Conservation (phyloP, 2,329 filamentous ascomycete species). For the Pseudofabraea citricarpa region DNA sequence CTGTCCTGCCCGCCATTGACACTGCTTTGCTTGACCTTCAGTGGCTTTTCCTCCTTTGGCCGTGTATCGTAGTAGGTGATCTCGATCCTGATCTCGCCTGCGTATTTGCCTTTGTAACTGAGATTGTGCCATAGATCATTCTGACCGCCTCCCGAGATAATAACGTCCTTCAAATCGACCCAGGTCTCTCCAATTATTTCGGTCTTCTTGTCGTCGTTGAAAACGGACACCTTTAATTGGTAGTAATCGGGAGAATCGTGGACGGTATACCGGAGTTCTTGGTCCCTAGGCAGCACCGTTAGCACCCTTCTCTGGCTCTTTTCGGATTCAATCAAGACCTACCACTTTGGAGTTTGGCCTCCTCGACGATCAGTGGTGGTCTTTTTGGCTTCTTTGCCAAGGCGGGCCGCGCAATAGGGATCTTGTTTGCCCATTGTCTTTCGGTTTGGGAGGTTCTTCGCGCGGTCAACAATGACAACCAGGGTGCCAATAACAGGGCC, state of each 20-base stretch:
- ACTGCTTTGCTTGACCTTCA: slow-evolving; percentile 39
- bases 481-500: slow-evolving; percentile 91
- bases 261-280: slow-evolving; percentile 92
- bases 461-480: slow-evolving; percentile 86
- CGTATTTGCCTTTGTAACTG: slow-evolving; percentile 88
- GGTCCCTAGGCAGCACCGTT: slow-evolving; percentile 63
- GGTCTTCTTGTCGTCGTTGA: slow-evolving; percentile 98
- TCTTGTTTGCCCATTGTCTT: slow-evolving; percentile 99
- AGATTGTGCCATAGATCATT: slow-evolving; percentile 89
- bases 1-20: slow-evolving; percentile 28
- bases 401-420: slow-evolving; percentile 87
- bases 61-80: slow-evolving; percentile 93
- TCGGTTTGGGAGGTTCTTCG: slow-evolving; percentile 93
- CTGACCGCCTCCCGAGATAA: slow-evolving; percentile 85
- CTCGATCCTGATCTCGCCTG: slow-evolving; percentile 90
- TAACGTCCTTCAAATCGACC: slow-evolving; percentile 76
- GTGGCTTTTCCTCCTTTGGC: slow-evolving; percentile 71
- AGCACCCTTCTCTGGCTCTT: slow-evolving; percentile 6
- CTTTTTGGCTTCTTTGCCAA: slow-evolving; percentile 97
- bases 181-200: slow-evolving; percentile 94
- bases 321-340: no score
- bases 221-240: slow-evolving; percentile 90
- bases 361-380: slow-evolving; percentile 90
- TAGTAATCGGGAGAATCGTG: slow-evolving; percentile 97
- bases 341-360: slow-evolving; percentile 95